Percentiles rank a stretch among this genome's conserved stretches.
phyloP scores from a whole-genome alignment of 1,139 yeast genomes.

The Debaryomycetaceae sp. region DNA sequence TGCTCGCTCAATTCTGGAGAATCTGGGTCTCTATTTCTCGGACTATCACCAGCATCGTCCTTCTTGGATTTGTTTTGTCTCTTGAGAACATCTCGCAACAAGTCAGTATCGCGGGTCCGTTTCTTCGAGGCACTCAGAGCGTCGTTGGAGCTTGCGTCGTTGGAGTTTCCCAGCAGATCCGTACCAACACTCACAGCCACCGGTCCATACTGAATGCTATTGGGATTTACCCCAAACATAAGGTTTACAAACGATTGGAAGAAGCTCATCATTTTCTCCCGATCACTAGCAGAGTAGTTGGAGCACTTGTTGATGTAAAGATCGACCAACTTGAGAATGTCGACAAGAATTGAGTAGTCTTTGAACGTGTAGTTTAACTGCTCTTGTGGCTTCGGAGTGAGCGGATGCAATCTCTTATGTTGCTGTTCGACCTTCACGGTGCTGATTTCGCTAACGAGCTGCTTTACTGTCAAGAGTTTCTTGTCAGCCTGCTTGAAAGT shows the following conservation, averaged over 20 bases:
- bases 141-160: constrained; percentile 2
- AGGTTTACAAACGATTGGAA: constrained; percentile 58
- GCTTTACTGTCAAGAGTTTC: constrained; percentile 81
- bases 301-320: constrained; percentile 62
- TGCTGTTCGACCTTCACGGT: constrained; percentile 87
- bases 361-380: constrained; percentile 62
- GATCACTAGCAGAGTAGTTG: constrained; percentile 71
- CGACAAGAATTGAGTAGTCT: constrained; percentile 63
- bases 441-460: constrained; percentile 81
- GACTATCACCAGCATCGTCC: constrained; percentile 26
- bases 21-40: constrained; percentile 19
- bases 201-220: constrained; percentile 18
- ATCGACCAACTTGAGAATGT: constrained; percentile 58
- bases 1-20: constrained; percentile 24
- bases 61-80: constrained; percentile 43
- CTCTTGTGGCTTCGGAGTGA: constrained; percentile 76
- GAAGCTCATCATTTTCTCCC: constrained; percentile 65
- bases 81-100: constrained; percentile 66
- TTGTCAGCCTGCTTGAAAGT: constrained; percentile 96
- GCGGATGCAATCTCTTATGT: constrained; percentile 66
- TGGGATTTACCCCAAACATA: constrained; percentile 49
- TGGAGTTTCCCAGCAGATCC: constrained; percentile 4
- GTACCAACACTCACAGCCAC: constrained; percentile 8
- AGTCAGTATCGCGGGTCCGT: constrained; percentile 53
- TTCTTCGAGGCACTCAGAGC: constrained; percentile 20